These are phyloP conservation scores for Chlorella sorokiniana DNA, from an alignment of 139 green algal genomes.

Conservation along the genomic window DNA sequence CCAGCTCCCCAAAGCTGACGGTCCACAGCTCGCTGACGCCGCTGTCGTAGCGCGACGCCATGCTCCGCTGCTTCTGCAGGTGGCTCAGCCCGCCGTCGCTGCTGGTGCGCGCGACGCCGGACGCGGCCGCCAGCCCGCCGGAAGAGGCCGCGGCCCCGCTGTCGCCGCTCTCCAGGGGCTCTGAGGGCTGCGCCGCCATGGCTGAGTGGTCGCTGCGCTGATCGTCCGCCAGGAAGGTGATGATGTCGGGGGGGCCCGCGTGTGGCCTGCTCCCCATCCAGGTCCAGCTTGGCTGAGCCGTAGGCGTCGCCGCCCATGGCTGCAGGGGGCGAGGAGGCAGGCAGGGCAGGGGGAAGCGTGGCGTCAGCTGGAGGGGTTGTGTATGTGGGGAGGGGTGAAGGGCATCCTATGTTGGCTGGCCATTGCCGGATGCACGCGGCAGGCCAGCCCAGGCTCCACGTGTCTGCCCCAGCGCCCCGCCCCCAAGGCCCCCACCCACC, in stretches of 20 bases:
- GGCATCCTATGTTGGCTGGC: too few relatives aligned
- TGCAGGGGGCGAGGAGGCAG: neutral
- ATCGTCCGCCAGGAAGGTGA: constrained; percentile 28
- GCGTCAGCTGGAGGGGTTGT: too few relatives aligned
- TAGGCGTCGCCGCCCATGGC: neutral
- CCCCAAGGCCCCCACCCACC: neutral
- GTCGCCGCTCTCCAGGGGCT: neutral
- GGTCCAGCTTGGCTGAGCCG: neutral
- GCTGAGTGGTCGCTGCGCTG: neutral
- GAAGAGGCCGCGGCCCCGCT: neutral
- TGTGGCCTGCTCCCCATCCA: neutral
- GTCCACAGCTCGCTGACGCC: constrained; percentile 45
- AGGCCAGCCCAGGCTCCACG: too few relatives aligned
- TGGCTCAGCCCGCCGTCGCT: neutral
- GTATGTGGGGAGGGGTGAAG: too few relatives aligned
- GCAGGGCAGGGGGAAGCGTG: neutral
- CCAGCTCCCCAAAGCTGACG: constrained; percentile 48
- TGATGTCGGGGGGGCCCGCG: constrained; percentile 21
- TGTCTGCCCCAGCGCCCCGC: too few relatives aligned
- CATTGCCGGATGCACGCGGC: too few relatives aligned
- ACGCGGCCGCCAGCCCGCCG: neutral
- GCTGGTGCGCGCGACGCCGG: neutral
- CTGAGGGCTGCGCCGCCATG: neutral
- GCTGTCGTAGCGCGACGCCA: constrained; percentile 1
- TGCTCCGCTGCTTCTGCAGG: neutral